Evolutionary conservation across 2,329 filamentous ascomycete species (phyloP).

Genomic region (Rosellinia necatrix): DNA sequence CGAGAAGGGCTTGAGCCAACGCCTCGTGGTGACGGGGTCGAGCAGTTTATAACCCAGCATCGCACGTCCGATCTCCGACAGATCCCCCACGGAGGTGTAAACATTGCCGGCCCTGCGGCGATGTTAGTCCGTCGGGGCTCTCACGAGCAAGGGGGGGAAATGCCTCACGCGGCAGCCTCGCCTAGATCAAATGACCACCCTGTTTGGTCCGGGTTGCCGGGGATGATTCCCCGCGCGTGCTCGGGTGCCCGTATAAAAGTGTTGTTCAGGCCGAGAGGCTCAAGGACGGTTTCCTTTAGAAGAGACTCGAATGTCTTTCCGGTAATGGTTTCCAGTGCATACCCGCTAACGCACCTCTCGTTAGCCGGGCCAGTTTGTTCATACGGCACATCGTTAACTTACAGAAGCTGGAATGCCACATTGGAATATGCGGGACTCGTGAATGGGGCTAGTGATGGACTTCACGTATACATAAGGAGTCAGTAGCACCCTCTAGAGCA

Average conservation of each 20-base stretch:
- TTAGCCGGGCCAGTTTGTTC: constrained; percentile 25
- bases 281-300: constrained; percentile 43
- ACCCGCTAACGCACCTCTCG: constrained; percentile 43
- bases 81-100: constrained; percentile 43
- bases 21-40: constrained; percentile 40
- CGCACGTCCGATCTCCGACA: constrained; percentile 39
- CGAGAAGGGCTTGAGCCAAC: constrained; percentile 48
- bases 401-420: constrained; percentile 40
- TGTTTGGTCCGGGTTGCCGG: constrained; percentile 37
- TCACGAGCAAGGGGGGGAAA: constrained; percentile 2
- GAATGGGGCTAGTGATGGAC: constrained; percentile 35
- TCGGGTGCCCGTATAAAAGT: constrained; percentile 41
- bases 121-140: constrained; percentile 25
- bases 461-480: neutral
- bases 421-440: constrained; percentile 38
- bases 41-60: constrained; percentile 44
- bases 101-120: constrained; percentile 42
- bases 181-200: constrained; percentile 38
- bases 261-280: constrained; percentile 45
- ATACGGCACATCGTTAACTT: constrained; percentile 40
- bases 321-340: constrained; percentile 46
- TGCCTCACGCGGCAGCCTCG: constrained; percentile 35
- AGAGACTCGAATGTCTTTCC: constrained; percentile 43
- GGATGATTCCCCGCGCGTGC: constrained; percentile 43
- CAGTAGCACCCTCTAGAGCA: neutral